Evolutionary conservation across 441 rosid species (phyloP).

Genomic region (Pelargonium citronellum): DNA sequence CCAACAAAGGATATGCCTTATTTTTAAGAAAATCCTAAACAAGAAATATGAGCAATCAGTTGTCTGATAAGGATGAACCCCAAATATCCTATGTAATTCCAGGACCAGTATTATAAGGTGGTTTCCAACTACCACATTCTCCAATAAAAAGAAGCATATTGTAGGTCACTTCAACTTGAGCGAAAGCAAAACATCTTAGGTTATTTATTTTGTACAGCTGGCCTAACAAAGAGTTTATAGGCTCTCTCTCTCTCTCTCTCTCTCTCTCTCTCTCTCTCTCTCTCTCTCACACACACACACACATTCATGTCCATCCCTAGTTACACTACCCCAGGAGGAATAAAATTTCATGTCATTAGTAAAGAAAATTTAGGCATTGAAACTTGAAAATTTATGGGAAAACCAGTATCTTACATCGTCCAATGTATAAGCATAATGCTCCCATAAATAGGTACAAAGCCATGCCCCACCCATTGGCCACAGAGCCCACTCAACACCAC

Average conservation of each 20-base stretch:
- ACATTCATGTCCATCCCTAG: too few species aligned
- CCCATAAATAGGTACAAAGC: conserved; percentile 73
- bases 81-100: too few species aligned
- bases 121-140: too few species aligned
- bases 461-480: conserved; percentile 90
- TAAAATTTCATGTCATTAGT: background rate
- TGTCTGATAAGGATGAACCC: background rate
- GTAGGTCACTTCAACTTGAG: too few species aligned
- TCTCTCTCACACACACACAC: too few species aligned
- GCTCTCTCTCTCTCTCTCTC: too few species aligned
- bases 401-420: conserved; percentile 38
- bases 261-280: too few species aligned
- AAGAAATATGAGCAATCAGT: conserved; percentile 20
- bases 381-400: background rate
- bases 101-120: too few species aligned
- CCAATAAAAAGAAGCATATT: too few species aligned
- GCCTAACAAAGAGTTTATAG: too few species aligned
- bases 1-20: conserved; percentile 74
- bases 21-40: conserved; percentile 63
- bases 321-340: background rate
- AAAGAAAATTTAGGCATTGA: background rate
- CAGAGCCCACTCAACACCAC: conserved; percentile 59
- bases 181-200: too few species aligned
- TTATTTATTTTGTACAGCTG: too few species aligned
- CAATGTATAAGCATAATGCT: conserved; percentile 56